Evolutionary conservation across 78 protist species (phyloP).

Genomic region (Emiliania huxleyi): DNA sequence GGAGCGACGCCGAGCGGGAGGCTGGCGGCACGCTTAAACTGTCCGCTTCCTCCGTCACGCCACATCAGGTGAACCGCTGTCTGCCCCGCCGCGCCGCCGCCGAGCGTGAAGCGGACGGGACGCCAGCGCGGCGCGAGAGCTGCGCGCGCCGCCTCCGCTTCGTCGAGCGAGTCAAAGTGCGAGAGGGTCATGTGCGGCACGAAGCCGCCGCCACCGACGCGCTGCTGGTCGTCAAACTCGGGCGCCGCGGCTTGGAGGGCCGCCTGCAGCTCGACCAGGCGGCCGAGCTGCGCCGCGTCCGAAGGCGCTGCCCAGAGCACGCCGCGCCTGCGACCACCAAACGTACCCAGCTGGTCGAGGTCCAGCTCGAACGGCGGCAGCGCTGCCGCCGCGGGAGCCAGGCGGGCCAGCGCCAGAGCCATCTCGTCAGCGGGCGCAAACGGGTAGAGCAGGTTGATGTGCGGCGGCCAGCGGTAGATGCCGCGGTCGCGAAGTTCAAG

Average conservation of each 20-base stretch:
- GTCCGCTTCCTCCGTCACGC: neutral
- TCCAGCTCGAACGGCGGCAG: neutral
- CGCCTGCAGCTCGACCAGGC: neutral
- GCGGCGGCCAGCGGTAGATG: slow-evolving; percentile 37
- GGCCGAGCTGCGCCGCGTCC: neutral
- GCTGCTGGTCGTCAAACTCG: neutral
- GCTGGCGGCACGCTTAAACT: neutral
- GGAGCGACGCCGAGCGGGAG: neutral
- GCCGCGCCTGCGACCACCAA: neutral
- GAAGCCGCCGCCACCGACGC: neutral
- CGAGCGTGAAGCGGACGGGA: neutral
- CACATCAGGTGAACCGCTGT: neutral
- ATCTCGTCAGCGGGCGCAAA: neutral
- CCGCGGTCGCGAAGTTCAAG: neutral
- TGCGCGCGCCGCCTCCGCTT: neutral
- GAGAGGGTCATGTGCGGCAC: slow-evolving; percentile 23
- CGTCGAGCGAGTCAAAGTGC: neutral
- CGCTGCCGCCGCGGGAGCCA: neutral
- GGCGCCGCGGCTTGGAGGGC: neutral
- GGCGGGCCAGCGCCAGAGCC: neutral
- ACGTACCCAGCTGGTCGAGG: neutral
- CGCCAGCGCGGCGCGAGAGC: neutral
- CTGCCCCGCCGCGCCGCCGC: neutral
- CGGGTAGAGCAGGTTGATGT: slow-evolving; percentile 32
- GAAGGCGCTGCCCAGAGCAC: neutral